phyloP scores from a whole-genome alignment of 129 eudicot species.

The Daucus carota region DH1_v3.0 NC_030389.2:37425501-37426000 shows the following conservation, averaged over 20 bases:
- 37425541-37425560: background rate
- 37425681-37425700: background rate
- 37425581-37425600: background rate
- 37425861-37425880: background rate
- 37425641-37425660: background rate
- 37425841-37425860: background rate
- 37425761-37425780: background rate
- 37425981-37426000: background rate
- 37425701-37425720: background rate
- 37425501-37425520: background rate
- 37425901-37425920: conserved; percentile 2
- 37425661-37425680: background rate
- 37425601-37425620: background rate
- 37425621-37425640: background rate
- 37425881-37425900: conserved; percentile 24
- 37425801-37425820: background rate
- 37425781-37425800: background rate
- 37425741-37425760: background rate
- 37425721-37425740: conserved; percentile 6
- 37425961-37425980: conserved; percentile 4
- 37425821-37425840: background rate
- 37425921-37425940: conserved; percentile 6
- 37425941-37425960: conserved; percentile 7
- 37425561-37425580: background rate
- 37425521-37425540: background rate